A percentile compares a stretch with the other conserved stretches of the same genome.
Evolutionary conservation across 805 yeast genomes (phyloP).

Genomic region (Lachancea lanzarotensis): DNA sequence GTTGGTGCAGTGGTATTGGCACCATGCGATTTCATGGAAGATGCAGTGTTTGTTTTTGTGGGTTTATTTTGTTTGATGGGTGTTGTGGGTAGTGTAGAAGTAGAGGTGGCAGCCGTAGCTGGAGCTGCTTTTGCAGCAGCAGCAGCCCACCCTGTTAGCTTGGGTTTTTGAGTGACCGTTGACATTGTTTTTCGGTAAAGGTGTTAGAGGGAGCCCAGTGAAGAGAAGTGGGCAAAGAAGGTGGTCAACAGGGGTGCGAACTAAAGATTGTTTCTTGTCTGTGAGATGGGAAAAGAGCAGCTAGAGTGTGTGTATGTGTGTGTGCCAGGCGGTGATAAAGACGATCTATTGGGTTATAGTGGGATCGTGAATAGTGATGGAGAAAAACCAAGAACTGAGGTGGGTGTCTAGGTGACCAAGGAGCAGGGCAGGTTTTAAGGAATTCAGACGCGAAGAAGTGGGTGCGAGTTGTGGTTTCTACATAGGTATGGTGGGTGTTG

Average conservation of each 20-base stretch:
- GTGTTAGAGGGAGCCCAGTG: no score
- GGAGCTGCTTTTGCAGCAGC: slow-evolving; percentile 28
- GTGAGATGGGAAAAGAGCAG: no score
- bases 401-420: not conserved
- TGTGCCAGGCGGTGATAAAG: no score
- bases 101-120: slow-evolving; percentile 6
- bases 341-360: not conserved
- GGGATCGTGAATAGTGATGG: not conserved
- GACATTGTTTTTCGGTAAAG: no score
- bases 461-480: no score
- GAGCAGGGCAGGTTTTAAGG: not conserved
- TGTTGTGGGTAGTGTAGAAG: not conserved
- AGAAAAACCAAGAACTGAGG: not conserved
- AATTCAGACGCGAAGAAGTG: no score
- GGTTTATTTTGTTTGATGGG: not conserved
- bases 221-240: not conserved
- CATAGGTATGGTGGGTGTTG: no score
- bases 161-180: slow-evolving; percentile 14
- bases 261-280: no score
- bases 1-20: not conserved
- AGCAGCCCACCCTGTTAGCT: slow-evolving; percentile 31
- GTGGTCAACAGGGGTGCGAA: not conserved
- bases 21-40: not conserved
- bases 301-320: no score
- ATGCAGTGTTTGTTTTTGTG: not conserved